Evolutionary conservation across 768 basidiomycete species (phyloP), one percentile per base, ranked within the genome.

Genomic region (Daedalea quercina): DNA sequence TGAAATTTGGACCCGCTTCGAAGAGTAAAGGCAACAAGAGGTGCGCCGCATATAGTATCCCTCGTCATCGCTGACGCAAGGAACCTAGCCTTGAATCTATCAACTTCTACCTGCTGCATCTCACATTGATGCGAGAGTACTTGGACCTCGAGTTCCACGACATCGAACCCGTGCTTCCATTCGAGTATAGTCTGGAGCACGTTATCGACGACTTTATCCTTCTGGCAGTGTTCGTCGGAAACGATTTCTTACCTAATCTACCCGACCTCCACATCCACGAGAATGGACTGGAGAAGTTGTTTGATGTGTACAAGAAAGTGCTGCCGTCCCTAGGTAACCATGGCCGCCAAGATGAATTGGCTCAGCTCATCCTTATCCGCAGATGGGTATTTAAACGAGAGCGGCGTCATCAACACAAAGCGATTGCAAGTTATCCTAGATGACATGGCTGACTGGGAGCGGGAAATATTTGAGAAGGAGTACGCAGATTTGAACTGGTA

Each of bases 171-270:
- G 61, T 73, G 19, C 71, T 94, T 3, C 77, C 84, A 0, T 97
- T 97, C 74, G 71, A 74, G 26, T 98, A 98, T 69, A 87, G 76
- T 64, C 79, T 98, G 57, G 96, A 99, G 67, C 84, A 90, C 33
- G 76, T 99, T 68, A 95, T 99, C 65, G 95, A 99, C 68, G 96
- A 99, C 72, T 98, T 98, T 69, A 89, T 98, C 63, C 76, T 98
- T 7, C 81, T 99, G 60, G 91, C 94, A 22, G 92, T 98, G 24
- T 99, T 99, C 61, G 86, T 98, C 47, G 96, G 96, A 28, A 99
- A 98, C 65, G 95, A 97, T 71, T 98, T 98, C 70, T 69, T 98
- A 57, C 96, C 95, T 8, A 90, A 98, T 71, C 69, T 99, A 53
- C 96, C 96, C 3, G 94, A 96, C 67, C 69, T 99, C 24, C 96